A percentile compares a stretch with the other conserved stretches of the same genome.
These are phyloP conservation scores for Linum tenue DNA, from an alignment of 345 rosid genomes.

Conservation along the genomic window DNA sequence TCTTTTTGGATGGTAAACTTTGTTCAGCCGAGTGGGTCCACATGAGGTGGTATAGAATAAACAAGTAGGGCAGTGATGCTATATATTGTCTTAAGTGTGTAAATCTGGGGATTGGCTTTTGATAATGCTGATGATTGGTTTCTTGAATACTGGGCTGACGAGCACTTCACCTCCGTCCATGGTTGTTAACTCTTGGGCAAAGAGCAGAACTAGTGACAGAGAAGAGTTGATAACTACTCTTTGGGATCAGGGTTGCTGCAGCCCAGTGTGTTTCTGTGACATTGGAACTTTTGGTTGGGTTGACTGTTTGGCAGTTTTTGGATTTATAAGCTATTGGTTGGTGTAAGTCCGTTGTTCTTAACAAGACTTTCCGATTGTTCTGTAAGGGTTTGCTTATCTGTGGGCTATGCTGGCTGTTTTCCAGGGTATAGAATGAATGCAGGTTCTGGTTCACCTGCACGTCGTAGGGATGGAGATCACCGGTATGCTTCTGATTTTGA, in stretches of 20 bases:
- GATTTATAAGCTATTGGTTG: conserved; percentile 12
- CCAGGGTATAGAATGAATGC: conserved; percentile 71
- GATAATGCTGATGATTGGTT: not conserved
- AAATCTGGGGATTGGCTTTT: not conserved
- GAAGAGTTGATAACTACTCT: not conserved
- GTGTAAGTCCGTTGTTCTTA: conserved; percentile 19
- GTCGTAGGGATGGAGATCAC: conserved; percentile 46
- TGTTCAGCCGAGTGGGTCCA: not conserved
- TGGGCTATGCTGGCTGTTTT: conserved; percentile 28
- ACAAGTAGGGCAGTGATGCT: not conserved
- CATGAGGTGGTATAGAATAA: no score
- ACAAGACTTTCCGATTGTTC: conserved; percentile 12
- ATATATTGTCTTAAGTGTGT: not conserved
- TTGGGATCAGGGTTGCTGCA: not conserved
- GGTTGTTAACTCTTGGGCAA: not conserved
- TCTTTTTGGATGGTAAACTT: conserved; percentile 1
- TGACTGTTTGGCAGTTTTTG: not conserved
- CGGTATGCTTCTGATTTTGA: conserved; percentile 48
- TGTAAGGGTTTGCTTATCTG: conserved; percentile 22
- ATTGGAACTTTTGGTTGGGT: not conserved
- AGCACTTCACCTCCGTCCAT: not conserved
- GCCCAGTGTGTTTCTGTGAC: not conserved
- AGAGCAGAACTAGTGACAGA: not conserved
- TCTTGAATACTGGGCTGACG: not conserved
- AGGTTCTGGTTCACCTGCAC: conserved; percentile 72